These are phyloP conservation scores for Clavispora phyllophila DNA, from an alignment of 805 yeast species.

Conservation along the genomic window DNA sequence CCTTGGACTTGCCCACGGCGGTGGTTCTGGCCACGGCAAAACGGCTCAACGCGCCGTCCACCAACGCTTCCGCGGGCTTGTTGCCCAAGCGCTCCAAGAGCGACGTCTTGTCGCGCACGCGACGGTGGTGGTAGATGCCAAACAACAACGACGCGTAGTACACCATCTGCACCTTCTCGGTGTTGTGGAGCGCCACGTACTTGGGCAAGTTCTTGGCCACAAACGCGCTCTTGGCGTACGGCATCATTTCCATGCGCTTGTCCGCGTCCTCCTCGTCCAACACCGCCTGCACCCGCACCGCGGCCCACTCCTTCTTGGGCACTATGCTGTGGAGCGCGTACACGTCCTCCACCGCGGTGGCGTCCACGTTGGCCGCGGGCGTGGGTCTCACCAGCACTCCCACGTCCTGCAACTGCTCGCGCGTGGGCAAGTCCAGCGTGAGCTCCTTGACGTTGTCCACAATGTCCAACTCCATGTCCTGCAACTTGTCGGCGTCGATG, in stretches of 20 bases:
- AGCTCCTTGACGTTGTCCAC: slow-evolving; percentile 70
- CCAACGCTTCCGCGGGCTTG: slow-evolving; percentile 65
- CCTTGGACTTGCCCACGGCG: slow-evolving; percentile 67
- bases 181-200: slow-evolving; percentile 39
- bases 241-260: slow-evolving; percentile 53
- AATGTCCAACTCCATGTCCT: slow-evolving; percentile 70
- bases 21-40: slow-evolving; percentile 67
- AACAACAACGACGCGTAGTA: slow-evolving; percentile 75
- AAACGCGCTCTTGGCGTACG: slow-evolving; percentile 55
- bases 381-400: slow-evolving; percentile 74
- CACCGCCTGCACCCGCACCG: slow-evolving; percentile 60
- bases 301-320: slow-evolving; percentile 57
- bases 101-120: slow-evolving; percentile 53
- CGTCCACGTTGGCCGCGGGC: slow-evolving; percentile 70
- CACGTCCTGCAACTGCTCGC: slow-evolving; percentile 52
- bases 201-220: slow-evolving; percentile 43
- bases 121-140: slow-evolving; percentile 74
- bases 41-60: slow-evolving; percentile 66
- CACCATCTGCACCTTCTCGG: slow-evolving; percentile 60
- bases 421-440: slow-evolving; percentile 71
- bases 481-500: slow-evolving; percentile 79
- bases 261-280: slow-evolving; percentile 47
- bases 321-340: slow-evolving; percentile 72
- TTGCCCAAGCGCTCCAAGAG: slow-evolving; percentile 55
- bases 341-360: slow-evolving; percentile 78